Evolutionary conservation across 306 rosid genomes (phyloP).

Genomic region (Inga oerstediana): DNA sequence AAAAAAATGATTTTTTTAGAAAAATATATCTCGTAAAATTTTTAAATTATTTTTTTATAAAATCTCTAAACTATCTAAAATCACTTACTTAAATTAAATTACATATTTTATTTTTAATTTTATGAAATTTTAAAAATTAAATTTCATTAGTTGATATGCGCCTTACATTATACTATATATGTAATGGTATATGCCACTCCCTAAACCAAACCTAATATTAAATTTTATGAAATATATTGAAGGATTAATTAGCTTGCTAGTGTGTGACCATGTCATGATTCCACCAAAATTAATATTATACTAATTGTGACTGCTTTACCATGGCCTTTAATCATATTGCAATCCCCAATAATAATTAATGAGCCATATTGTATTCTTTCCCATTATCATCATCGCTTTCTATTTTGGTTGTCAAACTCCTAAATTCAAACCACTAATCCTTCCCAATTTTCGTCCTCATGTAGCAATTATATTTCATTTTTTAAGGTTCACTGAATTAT

Average conservation of each 20-base stretch:
- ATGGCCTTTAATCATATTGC: conserved; percentile 26
- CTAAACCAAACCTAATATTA: not conserved
- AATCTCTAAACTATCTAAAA: too few relatives aligned
- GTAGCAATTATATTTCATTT: not conserved
- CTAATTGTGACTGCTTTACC: conserved; percentile 19
- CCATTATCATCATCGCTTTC: not conserved
- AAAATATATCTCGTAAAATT: too few relatives aligned
- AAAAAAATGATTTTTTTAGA: too few relatives aligned
- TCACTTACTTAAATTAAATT: too few relatives aligned
- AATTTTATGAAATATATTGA: not conserved
- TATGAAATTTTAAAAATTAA: not conserved
- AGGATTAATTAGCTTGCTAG: not conserved
- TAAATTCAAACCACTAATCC: not conserved
- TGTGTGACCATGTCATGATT: conserved; percentile 32
- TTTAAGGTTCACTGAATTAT: not conserved
- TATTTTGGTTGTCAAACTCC: not conserved
- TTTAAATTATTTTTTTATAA: too few relatives aligned
- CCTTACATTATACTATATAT: not conserved
- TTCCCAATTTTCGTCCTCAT: not conserved
- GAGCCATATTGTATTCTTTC: not conserved
- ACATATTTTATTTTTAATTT: too few relatives aligned
- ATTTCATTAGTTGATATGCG: not conserved
- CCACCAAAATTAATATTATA: conserved; percentile 37
- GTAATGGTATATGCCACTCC: not conserved
- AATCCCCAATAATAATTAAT: conserved; percentile 2